Evolutionary conservation across 1,139 yeast species (phyloP), one percentile per base, ranked within the genome.

Genomic region (Lizanozyma gosingica): DNA sequence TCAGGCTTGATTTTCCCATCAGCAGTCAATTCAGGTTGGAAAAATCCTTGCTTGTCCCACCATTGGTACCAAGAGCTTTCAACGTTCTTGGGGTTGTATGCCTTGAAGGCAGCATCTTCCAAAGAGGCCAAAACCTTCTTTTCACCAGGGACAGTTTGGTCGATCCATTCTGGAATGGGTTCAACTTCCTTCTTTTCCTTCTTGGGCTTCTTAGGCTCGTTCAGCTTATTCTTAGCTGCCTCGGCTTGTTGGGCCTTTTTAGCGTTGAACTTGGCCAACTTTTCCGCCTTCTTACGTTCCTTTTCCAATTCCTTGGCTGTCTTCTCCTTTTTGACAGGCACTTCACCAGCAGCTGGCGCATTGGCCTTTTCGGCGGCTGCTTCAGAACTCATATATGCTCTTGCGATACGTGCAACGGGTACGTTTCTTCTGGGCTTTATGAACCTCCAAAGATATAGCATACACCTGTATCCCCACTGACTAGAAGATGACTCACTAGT

Each of bases 31-130:
- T 85, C 87, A 15, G 99, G 98, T 64, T 83, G 82, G 56, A 92
- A 92, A 54, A 77, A 80, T 16, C 94, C 94, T 61, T 85, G 75
- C 56, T 83, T 73, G 48, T 78, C 83, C 99, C 99, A 92, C 98
- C 98, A 92, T 27, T 78, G 79, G 65, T 92, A 90, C 99, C 99
- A 92, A 15, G 97, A 87, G 43, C 94, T 82, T 66, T 92, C 99
- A 39, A 94, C 97, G 52, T 82, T 83, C 52, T 78, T 76, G 35
- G 99, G 98, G 56, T 78, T 84, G 65, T 92, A 92, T 14, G 97
- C 94, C 65, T 92, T 90, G 59, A 92, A 77, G 17, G 97, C 81
- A 17, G 96, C 92, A 58, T 90, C 95, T 37, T 92, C 97, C 44
- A 92, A 74, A 35, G 90, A 77, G 17, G 78, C 83, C 50, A 92